phyloP scores from a whole-genome alignment of 2,329 filamentous ascomycete genomes.

The Aspergillus fumigatus region DNA sequence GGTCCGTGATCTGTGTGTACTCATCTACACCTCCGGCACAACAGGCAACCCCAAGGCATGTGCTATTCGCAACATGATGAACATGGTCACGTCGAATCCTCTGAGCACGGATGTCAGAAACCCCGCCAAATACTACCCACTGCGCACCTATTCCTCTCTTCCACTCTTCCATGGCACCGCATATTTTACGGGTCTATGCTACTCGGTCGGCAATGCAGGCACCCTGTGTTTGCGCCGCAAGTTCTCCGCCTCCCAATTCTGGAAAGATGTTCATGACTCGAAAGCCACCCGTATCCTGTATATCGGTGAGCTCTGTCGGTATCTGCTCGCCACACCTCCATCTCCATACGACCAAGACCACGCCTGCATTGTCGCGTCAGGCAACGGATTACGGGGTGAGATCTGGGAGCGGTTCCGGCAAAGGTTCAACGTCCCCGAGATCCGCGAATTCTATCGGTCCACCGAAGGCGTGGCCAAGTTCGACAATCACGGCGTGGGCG shows the following conservation, averaged over 20 bases:
- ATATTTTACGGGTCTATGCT: slow-evolving; percentile 42
- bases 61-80: slow-evolving; percentile 37
- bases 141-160: slow-evolving; percentile 46
- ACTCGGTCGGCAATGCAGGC: slow-evolving; percentile 36
- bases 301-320: slow-evolving; percentile 49
- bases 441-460: slow-evolving; percentile 47
- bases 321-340: slow-evolving; percentile 43
- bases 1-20: slow-evolving; percentile 30
- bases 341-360: slow-evolving; percentile 44
- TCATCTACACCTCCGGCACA: slow-evolving; percentile 49
- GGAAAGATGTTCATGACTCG: slow-evolving; percentile 42
- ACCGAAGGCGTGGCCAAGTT: slow-evolving; percentile 46
- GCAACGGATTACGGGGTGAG: slow-evolving; percentile 46
- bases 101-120: slow-evolving; percentile 33
- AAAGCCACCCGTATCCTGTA: slow-evolving; percentile 42
- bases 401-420: slow-evolving; percentile 47
- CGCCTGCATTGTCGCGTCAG: slow-evolving; percentile 41
- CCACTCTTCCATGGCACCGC: slow-evolving; percentile 49
- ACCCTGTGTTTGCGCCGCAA: slow-evolving; percentile 44
- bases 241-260: slow-evolving; percentile 45
- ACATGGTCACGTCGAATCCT: slow-evolving; percentile 35
- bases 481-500: slow-evolving; percentile 40
- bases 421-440: slow-evolving; percentile 42
- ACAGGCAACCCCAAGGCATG: slow-evolving; percentile 47
- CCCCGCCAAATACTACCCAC: slow-evolving; percentile 39